Evolutionary conservation across 495 filamentous ascomycete genomes (phyloP).

Genomic region (Hyphodiscus hymeniophilus): DNA sequence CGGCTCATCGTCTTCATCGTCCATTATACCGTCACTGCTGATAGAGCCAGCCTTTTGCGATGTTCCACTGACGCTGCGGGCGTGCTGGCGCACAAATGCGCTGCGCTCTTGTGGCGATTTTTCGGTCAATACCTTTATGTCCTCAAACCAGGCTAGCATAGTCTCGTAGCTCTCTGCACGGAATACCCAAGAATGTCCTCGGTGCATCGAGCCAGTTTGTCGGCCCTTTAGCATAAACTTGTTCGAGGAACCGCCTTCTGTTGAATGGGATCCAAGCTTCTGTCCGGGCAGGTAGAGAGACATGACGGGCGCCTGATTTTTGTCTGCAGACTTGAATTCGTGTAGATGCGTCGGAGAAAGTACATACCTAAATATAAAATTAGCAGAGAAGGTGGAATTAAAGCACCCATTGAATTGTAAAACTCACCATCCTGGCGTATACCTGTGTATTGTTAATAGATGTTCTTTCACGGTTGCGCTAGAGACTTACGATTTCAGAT

Average conservation of each 20-base stretch:
- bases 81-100: constrained; percentile 73
- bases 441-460: constrained; percentile 46
- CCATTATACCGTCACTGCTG: constrained; percentile 63
- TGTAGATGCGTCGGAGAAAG: constrained; percentile 93
- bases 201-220: constrained; percentile 87
- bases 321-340: constrained; percentile 88
- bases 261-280: constrained; percentile 87
- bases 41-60: constrained; percentile 52
- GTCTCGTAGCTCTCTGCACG: constrained; percentile 89
- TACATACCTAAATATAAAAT: constrained; percentile 72
- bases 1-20: constrained; percentile 83
- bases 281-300: constrained; percentile 91
- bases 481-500: constrained; percentile 55
- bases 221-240: constrained; percentile 97
- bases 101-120: constrained; percentile 83
- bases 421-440: constrained; percentile 88
- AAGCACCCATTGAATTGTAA: neutral
- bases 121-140: constrained; percentile 80
- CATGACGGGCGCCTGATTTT: constrained; percentile 71
- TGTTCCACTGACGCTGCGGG: constrained; percentile 61
- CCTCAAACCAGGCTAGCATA: constrained; percentile 87
- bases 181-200: constrained; percentile 97
- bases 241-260: constrained; percentile 79
- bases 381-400: constrained; percentile 24
- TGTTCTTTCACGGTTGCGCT: too few species aligned